Percentiles rank a stretch among this genome's conserved stretches.
Evolutionary conservation across 139 green algal genomes (phyloP).

Genomic region (Desmodesmus armatus): DNA sequence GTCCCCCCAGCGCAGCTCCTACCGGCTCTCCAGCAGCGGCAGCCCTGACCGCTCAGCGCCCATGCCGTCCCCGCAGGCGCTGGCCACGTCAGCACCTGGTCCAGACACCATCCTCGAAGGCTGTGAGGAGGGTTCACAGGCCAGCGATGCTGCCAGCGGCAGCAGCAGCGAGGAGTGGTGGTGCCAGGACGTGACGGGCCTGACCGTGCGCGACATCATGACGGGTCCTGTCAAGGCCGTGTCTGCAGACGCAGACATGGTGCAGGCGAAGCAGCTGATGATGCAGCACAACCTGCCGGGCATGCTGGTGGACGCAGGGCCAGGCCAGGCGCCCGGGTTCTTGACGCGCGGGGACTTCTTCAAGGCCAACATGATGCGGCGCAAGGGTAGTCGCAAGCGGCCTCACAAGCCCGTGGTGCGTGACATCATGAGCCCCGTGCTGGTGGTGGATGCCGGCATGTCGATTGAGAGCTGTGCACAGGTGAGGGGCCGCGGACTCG

Average conservation of each 20-base stretch:
- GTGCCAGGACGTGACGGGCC: conserved; percentile 22
- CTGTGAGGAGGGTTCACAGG: background rate
- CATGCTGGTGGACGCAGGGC: conserved; percentile 60
- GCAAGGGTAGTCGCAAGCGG: background rate
- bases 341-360: conserved; percentile 61
- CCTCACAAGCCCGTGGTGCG: background rate
- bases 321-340: conserved; percentile 47
- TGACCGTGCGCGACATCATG: conserved; percentile 46
- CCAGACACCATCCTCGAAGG: too few species aligned
- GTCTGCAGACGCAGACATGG: conserved; percentile 46
- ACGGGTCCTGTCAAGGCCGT: conserved; percentile 40
- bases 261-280: conserved; percentile 52
- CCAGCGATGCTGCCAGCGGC: background rate
- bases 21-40: too few species aligned
- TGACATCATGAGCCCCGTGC: conserved; percentile 59
- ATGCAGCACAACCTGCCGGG: conserved; percentile 39
- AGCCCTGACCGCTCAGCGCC: too few species aligned
- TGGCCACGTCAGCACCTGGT: too few species aligned
- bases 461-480: conserved; percentile 44
- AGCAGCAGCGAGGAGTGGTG: conserved; percentile 45
- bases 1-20: too few species aligned
- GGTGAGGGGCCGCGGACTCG: too few species aligned
- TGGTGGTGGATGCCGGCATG: conserved; percentile 39
- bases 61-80: background rate
- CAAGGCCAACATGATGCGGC: conserved; percentile 48